A percentile compares a stretch with the other conserved stretches of the same genome.
These are phyloP conservation scores for Kazachstania psychrophila DNA, from an alignment of 805 yeast species.

Conservation along the genomic window DNA sequence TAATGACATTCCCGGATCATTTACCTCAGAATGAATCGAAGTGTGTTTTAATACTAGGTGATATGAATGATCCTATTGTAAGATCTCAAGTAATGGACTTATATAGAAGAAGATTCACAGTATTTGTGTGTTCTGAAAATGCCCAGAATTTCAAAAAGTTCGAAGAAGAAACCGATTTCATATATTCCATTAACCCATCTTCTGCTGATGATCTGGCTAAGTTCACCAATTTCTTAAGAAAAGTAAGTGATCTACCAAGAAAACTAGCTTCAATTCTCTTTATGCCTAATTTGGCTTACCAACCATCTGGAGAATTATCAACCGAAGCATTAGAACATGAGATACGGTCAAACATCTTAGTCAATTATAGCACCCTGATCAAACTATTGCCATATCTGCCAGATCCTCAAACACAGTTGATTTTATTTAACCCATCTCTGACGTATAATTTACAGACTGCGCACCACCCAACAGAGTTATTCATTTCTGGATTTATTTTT, in stretches of 20 bases:
- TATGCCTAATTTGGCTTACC: constrained; percentile 28
- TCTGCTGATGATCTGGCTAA: constrained; percentile 16
- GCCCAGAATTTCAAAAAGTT: constrained; percentile 14
- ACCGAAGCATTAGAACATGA: constrained; percentile 17
- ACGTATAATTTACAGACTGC: constrained; percentile 17
- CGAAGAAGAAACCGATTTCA: constrained; percentile 26
- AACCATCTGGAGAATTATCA: constrained; percentile 23
- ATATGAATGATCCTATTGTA: constrained; percentile 29
- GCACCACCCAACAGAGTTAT: constrained; percentile 23
- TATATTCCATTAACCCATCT: constrained; percentile 19
- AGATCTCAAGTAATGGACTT: constrained; percentile 30
- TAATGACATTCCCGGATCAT: constrained; percentile 11
- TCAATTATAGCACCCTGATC: constrained; percentile 16
- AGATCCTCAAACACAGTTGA: constrained; percentile 14
- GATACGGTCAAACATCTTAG: constrained; percentile 19
- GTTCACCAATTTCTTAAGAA: constrained; percentile 12
- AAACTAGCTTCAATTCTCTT: constrained; percentile 21
- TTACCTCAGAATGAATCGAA: constrained; percentile 12
- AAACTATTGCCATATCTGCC: constrained; percentile 18
- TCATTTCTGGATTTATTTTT: constrained; percentile 22
- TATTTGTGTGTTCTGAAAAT: constrained; percentile 26
- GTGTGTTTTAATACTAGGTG: constrained; percentile 25
- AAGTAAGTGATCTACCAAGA: constrained; percentile 5
- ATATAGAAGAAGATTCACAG: constrained; percentile 26
- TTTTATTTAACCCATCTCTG: constrained; percentile 25